A percentile compares a stretch with the other conserved stretches of the same genome.
phyloP scores from a whole-genome alignment of 2,329 filamentous ascomycete genomes.

The Ophiosphaerella korrae region DNA sequence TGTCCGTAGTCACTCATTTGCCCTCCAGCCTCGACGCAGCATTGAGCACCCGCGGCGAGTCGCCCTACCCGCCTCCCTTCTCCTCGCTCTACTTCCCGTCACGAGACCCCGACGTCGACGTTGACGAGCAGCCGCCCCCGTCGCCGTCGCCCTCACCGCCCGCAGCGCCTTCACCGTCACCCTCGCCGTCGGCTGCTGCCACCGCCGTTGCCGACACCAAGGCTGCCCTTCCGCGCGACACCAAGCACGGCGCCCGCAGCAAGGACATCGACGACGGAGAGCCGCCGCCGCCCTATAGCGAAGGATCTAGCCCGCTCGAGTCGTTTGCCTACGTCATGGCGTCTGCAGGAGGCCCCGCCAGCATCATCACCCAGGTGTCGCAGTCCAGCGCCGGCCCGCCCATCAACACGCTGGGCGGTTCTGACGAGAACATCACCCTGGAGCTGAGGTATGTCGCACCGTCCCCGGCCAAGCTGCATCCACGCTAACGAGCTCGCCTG shows the following conservation, averaged over 20 bases:
- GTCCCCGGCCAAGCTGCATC: neutral
- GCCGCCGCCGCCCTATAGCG: conserved; percentile 93
- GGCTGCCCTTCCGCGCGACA: conserved; percentile 79
- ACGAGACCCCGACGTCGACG: conserved; percentile 54
- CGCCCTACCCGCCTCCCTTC: conserved; percentile 65
- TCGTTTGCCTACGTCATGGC: conserved; percentile 98
- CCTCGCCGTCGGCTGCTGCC: conserved; percentile 51
- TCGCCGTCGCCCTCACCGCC: conserved; percentile 55
- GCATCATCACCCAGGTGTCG: conserved; percentile 99
- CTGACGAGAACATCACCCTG: conserved; percentile 93
- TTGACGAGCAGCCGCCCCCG: conserved; percentile 33
- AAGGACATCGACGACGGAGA: conserved; percentile 81
- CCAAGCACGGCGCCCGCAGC: conserved; percentile 72
- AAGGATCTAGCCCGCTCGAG: conserved; percentile 88
- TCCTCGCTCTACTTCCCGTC: conserved; percentile 66
- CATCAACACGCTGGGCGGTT: conserved; percentile 84
- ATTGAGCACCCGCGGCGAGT: conserved; percentile 56
- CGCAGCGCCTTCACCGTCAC: conserved; percentile 55
- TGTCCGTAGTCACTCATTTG: conserved; percentile 53
- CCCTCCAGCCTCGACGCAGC: conserved; percentile 42
- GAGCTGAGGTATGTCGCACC: conserved; percentile 75
- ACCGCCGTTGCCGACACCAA: conserved; percentile 73
- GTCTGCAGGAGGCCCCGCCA: conserved; percentile 92
- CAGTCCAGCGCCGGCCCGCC: conserved; percentile 76
- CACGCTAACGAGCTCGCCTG: conserved; percentile 17